Evolutionary conservation across 768 basidiomycete genomes (phyloP), one percentile per base, ranked within the genome.

Genomic region (Tephrocybe rancida): DNA sequence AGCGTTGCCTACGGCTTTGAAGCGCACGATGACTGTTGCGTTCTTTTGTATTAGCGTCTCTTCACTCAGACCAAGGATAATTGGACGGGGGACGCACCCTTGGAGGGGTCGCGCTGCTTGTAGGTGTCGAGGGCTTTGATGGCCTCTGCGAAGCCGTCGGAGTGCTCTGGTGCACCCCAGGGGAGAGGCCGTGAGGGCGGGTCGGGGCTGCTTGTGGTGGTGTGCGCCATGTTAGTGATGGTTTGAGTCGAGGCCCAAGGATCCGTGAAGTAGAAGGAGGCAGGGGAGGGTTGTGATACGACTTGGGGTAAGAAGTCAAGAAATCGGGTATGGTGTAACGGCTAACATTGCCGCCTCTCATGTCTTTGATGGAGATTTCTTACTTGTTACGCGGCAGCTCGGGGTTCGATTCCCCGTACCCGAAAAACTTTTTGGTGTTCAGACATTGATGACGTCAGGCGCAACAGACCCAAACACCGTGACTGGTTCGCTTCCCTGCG

Each of bases 1-100:
- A 1, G 95, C 96, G 62, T 96, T 95, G 42, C 96, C 96, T 9
- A 97, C 91, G 2, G 96, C 95, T 68, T 95, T 95, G 83, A 99
- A 99, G 39, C 95, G 87, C 9, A 99, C 92, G 57, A 98, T 87
- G 46, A 98, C 96, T 98, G 67, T 10, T n/a, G n/a, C n/a, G n/a
- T n/a, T n/a, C n/a, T n/a, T n/a, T n/a, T n/a, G n/a, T n/a, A n/a
- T n/a, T n/a, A n/a, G n/a, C n/a, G n/a, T n/a, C n/a, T n/a, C n/a
- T n/a, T n/a, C n/a, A n/a, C n/a, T n/a, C n/a, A n/a, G n/a, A n/a
- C n/a, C n/a, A n/a, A n/a, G n/a, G n/a, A n/a, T n/a, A n/a, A n/a
- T n/a, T 21, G 22, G 2, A 51, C 27, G 26, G 34, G 5, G 38
- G 38, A n/a, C 59, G 29, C 35, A 91, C 91, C 87, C 77, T 93